Evolutionary conservation across 441 rosid genomes (phyloP), one percentile per base, ranked within the genome.

Genomic region (Gossypium armourianum): DNA sequence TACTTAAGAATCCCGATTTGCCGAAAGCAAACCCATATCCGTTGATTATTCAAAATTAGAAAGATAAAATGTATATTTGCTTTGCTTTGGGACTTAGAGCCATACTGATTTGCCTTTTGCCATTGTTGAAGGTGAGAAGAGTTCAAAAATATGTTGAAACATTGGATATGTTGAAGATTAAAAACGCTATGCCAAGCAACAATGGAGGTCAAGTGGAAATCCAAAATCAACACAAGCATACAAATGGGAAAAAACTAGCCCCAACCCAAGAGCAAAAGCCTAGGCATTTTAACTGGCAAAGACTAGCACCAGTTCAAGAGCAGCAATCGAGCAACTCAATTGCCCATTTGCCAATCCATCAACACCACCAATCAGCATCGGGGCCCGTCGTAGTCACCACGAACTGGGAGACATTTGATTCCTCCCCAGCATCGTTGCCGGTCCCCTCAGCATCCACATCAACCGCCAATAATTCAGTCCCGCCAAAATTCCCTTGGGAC

Each of bases 61-160:
- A 62, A 32, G 49, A 29, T 59, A 29, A 15, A 60, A 6, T 6
- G 4, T 15, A 45, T 45, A 29, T 55, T 16, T 16, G 54, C 12
- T 60, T 9, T 23, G 4, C 53, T 50, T 2, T 13, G 19, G 10
- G 8, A 47, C 13, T 56, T 24, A 21, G 12, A 1, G 59, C 13
- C 13, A 32, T 26, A n/a, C 23, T 64, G 32, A 24, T 53, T 20
- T 43, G 62, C 6, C 45, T 45, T 70, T 70, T 47, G 40, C 8
- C 40, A 40, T 45, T 50, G 40, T 2, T 81, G 61, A 21, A 94
- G 98, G 98, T 91, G 79, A 86, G 66, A 63, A 91, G 97, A 84
- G 97, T 94, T 56, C 98, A 94, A 65, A 88, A 86, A 76, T 94
- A 81, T 74, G 98, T 94, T 0, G 97, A 94, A 74, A 86, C 92